phyloP scores from a whole-genome alignment of 208 protist species.

The Porcisia hertigi region DNA sequence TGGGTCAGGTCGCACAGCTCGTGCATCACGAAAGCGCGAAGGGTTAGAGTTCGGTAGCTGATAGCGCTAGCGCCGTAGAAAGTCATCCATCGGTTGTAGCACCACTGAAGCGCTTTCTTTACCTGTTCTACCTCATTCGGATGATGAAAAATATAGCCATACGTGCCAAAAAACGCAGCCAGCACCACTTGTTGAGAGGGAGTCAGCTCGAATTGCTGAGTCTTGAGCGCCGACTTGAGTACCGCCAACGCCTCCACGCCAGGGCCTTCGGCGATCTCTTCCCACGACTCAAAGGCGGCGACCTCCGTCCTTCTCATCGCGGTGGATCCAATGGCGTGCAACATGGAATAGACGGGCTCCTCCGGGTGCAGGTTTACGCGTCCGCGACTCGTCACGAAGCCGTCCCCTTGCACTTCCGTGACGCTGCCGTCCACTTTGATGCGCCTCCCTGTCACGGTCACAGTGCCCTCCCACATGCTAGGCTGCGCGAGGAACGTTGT shows the following conservation, averaged over 20 bases:
- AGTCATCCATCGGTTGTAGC: conserved; percentile 53
- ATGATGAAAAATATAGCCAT: conserved; percentile 67
- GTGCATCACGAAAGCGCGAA: conserved; percentile 59
- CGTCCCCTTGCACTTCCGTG: conserved; percentile 40
- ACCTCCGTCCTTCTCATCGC: conserved; percentile 34
- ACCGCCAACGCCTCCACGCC: conserved; percentile 33
- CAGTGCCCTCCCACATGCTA: conserved; percentile 55
- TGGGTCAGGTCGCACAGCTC: conserved; percentile 50
- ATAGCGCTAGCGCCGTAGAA: conserved; percentile 42
- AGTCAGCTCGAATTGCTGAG: conserved; percentile 34
- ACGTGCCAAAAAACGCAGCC: conserved; percentile 42
- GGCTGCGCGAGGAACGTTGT: conserved; percentile 45
- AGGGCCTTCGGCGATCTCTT: conserved; percentile 47
- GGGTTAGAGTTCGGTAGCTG: conserved; percentile 42
- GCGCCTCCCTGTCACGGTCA: conserved; percentile 38
- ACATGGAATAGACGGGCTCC: conserved; percentile 24
- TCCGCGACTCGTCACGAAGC: conserved; percentile 44
- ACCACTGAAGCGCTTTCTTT: conserved; percentile 49
- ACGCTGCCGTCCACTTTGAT: conserved; percentile 34
- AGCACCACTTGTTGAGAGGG: conserved; percentile 51
- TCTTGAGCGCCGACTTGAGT: conserved; percentile 28
- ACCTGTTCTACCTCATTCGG: conserved; percentile 28
- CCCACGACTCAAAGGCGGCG: conserved; percentile 21
- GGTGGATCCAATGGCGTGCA: conserved; percentile 33
- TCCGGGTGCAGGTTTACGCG: conserved; percentile 25